Percentiles rank a stretch among this genome's conserved stretches.
Conservation (phyloP, 352 stramenopile genomes). For the Thraustochytrium striatum region DNA sequence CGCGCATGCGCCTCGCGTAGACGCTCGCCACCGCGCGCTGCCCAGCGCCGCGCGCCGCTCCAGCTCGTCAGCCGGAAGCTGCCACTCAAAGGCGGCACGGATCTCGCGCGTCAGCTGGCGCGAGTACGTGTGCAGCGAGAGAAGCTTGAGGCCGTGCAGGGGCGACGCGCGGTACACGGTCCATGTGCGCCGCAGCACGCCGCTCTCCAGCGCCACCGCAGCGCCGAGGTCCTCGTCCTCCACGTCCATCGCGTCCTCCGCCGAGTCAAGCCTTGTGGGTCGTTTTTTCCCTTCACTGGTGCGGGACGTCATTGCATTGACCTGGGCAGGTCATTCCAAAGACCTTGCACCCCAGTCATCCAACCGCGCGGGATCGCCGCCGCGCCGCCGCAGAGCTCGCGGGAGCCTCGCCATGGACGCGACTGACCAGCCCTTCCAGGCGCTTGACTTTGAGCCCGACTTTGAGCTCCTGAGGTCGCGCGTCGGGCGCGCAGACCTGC, state of each 20-base stretch:
- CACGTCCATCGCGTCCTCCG: too few species aligned
- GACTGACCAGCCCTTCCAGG: conserved; percentile 8
- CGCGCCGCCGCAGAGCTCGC: too few species aligned
- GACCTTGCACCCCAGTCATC: too few species aligned
- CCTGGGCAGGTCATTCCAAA: too few species aligned
- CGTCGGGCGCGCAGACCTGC: neutral
- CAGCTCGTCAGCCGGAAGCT: neutral
- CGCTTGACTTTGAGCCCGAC: conserved; percentile 39
- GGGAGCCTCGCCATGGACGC: too few species aligned
- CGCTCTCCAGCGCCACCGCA: too few species aligned
- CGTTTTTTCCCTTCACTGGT: too few species aligned
- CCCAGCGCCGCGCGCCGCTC: neutral
- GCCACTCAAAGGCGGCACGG: neutral
- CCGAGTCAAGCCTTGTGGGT: too few species aligned
- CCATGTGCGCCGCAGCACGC: neutral
- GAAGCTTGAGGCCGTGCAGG: neutral
- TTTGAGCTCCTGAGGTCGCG: conserved; percentile 11
- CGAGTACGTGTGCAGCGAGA: neutral
- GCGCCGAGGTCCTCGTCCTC: too few species aligned
- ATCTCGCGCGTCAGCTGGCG: neutral
- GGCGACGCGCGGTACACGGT: neutral
- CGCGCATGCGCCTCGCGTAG: neutral
- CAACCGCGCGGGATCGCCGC: too few species aligned
- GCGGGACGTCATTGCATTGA: too few species aligned
- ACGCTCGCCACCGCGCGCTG: neutral